Base-by-base conservation (phyloP, 148 eudicot genomes). In the Beta vulgaris region DNA sequence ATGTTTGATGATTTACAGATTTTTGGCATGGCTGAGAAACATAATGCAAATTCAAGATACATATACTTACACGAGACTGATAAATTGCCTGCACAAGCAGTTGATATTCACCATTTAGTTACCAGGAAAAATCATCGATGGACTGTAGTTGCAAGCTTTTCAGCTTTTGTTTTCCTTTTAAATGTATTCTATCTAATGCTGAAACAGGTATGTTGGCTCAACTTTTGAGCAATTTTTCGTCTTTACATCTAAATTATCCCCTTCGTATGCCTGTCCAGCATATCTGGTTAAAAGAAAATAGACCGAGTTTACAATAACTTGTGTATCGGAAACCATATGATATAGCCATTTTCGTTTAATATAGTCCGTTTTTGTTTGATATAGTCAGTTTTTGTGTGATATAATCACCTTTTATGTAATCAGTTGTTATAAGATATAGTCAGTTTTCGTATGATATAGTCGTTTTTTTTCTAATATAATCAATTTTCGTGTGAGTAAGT, bases 61-160 rank as follows among this genome's bases (percentile, higher is more conserved):
- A 77, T 58, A 49, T 91, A 91, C 64, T 61, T 66, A 42, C 88
- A 88, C 58, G 89, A 89, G 40, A 74, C 49, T 34, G 78, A 74
- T 11, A 82, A 82, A 39, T 81, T 77, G 54, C 76, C 83, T 64
- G 68, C 84, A 60, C 80, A 82, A 72, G 77, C 78, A 55, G 73
- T 91, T 54, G 97, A 91, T 75, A 77, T 82, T 54, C 91, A 91
- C 79, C 88, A 84, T 71, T 63, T 91, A 49, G 70, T 79, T 37
- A 75, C 43, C 67, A 64, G 74, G 26, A 81, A 35, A 21, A 81
- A 69, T 44, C 49, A 42, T 80, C 39, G 43, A 19, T 37, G 57
- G 83, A 48, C 5, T 31, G 12, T 44, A 15, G 15, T 83, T 34
- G 68, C 68, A 15, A 71, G 68, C 48, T 42, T 78, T 49, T 66